Percentiles rank a stretch among this genome's conserved stretches.
phyloP scores from a whole-genome alignment of 2,329 filamentous ascomycete genomes.

The Aspergillus tanneri region DNA sequence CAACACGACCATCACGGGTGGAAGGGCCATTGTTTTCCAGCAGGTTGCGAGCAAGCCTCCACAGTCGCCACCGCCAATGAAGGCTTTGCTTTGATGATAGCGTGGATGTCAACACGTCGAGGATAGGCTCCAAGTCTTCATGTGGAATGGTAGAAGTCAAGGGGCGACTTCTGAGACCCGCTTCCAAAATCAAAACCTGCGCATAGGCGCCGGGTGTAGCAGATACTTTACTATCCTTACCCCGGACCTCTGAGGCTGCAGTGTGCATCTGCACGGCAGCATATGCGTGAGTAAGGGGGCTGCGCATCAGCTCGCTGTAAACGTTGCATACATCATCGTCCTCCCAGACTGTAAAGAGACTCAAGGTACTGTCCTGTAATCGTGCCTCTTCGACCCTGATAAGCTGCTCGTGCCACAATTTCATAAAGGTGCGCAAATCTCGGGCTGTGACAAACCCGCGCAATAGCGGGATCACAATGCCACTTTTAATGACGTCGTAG shows the following conservation, averaged over 20 bases:
- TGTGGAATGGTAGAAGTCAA: conserved; percentile 25
- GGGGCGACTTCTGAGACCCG: conserved; percentile 31
- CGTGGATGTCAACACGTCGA: conserved; percentile 30
- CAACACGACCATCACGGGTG: conserved; percentile 20
- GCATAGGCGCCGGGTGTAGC: conserved; percentile 33
- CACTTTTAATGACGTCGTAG: conserved; percentile 38
- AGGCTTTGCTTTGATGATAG: conserved; percentile 32
- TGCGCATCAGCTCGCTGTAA: conserved; percentile 37
- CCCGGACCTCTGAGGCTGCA: conserved; percentile 29
- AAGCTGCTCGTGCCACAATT: conserved; percentile 43
- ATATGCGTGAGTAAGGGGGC: conserved; percentile 30
- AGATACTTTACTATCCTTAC: conserved; percentile 29
- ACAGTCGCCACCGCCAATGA: conserved; percentile 45
- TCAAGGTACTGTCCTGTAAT: conserved; percentile 20
- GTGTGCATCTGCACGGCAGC: conserved; percentile 32
- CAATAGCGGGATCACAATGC: conserved; percentile 42
- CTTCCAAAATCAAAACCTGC: conserved; percentile 38
- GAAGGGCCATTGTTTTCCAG: conserved; percentile 30
- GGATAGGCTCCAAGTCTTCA: conserved; percentile 24
- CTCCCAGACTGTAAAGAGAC: conserved; percentile 44
- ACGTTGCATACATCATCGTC: conserved; percentile 43
- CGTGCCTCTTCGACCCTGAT: conserved; percentile 37
- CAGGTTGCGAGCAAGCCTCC: conserved; percentile 38
- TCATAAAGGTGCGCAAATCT: conserved; percentile 41
- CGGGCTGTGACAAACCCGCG: conserved; percentile 42